phyloP scores from a whole-genome alignment of 495 filamentous ascomycete genomes.

The Hypoxylon lienhwacheense region DNA sequence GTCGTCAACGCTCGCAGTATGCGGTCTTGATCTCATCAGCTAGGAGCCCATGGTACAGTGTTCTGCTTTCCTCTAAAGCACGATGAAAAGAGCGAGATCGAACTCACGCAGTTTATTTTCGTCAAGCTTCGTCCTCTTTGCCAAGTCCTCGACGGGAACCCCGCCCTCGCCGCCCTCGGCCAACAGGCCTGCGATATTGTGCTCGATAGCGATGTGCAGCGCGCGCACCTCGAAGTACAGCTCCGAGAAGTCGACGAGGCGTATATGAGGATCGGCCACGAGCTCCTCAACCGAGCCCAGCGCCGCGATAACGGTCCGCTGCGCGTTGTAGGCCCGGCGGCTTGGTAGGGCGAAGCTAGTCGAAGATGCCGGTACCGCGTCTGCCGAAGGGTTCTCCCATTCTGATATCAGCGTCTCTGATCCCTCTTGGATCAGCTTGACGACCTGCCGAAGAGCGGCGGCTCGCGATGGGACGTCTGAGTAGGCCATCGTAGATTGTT shows the following conservation, averaged over 20 bases:
- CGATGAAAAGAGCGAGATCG: no score
- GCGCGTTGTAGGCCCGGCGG: conserved; percentile 35
- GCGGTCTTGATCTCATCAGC: conserved; percentile 17
- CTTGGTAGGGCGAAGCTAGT: conserved; percentile 28
- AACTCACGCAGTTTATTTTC: conserved; percentile 34
- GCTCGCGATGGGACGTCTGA: conserved; percentile 23
- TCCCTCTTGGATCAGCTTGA: conserved; percentile 27
- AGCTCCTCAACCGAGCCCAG: conserved; percentile 38
- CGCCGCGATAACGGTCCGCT: conserved; percentile 35
- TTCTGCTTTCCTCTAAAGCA: no score
- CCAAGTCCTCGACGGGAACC: conserved; percentile 28
- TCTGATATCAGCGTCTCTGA: conserved; percentile 27
- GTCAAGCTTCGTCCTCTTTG: conserved; percentile 35
- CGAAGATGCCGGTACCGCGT: conserved; percentile 22
- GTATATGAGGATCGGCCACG: conserved; percentile 35
- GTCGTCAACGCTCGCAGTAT: conserved; percentile 23
- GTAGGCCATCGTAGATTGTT: conserved; percentile 15
- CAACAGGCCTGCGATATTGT: conserved; percentile 36
- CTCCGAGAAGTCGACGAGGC: conserved; percentile 36
- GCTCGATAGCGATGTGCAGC: conserved; percentile 39
- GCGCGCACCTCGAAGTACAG: conserved; percentile 40
- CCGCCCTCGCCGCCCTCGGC: conserved; percentile 30
- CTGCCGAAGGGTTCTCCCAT: conserved; percentile 28
- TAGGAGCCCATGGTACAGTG: background rate
- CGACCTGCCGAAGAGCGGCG: conserved; percentile 28